Base-by-base conservation (phyloP, 1,284 basidiomycete species). In the Cutaneotrichosporon sp. region DNA sequence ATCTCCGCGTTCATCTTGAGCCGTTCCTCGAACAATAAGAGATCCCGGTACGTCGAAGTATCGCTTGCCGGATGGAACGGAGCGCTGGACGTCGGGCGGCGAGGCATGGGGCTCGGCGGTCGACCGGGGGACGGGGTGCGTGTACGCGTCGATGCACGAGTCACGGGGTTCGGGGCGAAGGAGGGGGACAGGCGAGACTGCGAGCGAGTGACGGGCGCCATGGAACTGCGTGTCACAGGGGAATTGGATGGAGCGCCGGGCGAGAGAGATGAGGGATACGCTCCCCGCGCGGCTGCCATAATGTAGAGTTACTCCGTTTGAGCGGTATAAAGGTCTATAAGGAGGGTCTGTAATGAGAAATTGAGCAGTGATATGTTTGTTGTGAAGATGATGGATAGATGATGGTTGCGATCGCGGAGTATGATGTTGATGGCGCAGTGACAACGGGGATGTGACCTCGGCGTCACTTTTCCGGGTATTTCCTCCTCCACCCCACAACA, bases 1-100 rank as follows among this genome's bases (percentile, higher is more conserved):
- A 82, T 83, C 10, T 86, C 82, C 4, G 90, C 90, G 71, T 90
- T 97, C 46, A 87, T 88, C 76, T 97, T 97, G 50, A 98, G 82
- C 16, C 96, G 81, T 74, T 98, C 93, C 76, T 98, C 94, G 61
- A 98, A 97, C 46, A 92, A 78, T 33, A 97, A 81, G 25, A 98
- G 78, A 72, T 98, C 94, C 42, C 88, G 81, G 71, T 88, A 91
- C 0, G 90, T 92, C 16, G 83, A 79, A 44, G 79, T 78, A 70
- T 90, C 87, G 57, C 82, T 80, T 11, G 82, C 73, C 0, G 88
- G 87, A 60, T 80, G 76, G 63, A 81, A 84, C 5, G 80, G 68
- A 8, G 64, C 59, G 4, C 17, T 20, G 4, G 11, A 20, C 42
- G 29, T 29, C 11, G 42, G 42, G 12, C 42, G 17, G 17, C 42